Evolutionary conservation across 2,329 filamentous ascomycete genomes (phyloP), one percentile per base, ranked within the genome.

Genomic region (Chaetomium sp.): DNA sequence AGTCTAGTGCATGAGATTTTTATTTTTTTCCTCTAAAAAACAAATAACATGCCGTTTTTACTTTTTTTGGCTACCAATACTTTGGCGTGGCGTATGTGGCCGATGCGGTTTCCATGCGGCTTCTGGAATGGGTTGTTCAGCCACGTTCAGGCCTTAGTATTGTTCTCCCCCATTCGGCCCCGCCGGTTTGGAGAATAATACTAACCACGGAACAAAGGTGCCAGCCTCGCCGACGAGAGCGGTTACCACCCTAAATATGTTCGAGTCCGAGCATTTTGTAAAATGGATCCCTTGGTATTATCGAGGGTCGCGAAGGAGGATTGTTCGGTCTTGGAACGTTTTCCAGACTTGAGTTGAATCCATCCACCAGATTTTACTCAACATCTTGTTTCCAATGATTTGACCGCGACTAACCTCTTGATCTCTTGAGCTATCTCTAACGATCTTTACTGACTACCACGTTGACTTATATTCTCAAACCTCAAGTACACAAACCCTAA

Each of bases 141-240:
- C 40, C 41, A 27, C 19, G 19, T 27, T 27, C 19, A 27, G 19
- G 19, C 45, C 55, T 62, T 64, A 59, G 38, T 56, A 62, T 65
- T 65, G 59, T 62, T 27, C 6, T 55, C 55, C n/a, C 32, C 5
- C 40, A 14, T n/a, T 34, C 35, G 12, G 34, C 41, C 33, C 19
- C n/a, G 12, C 34, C 14, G 36, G 34, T 36, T 11, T 40, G 14
- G 43, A 57, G 46, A 19, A 64, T 61, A 65, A 65, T 65, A 58
- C 57, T 56, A 64, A 65, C 19, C 50, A 12, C 9, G 41, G 35
- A 55, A 62, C 58, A 64, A 64, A 61, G 57, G 27, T n/a, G 19
- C 12, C 12, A 54, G 40, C 46, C 33, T 19, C 37, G 41, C 52
- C 35, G 52, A 48, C 41, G 48, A 56, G 41, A 43, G 43, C 55